phyloP scores from a whole-genome alignment of 164 flowering plant species.

The Magnolia kwangsiensis region DNA sequence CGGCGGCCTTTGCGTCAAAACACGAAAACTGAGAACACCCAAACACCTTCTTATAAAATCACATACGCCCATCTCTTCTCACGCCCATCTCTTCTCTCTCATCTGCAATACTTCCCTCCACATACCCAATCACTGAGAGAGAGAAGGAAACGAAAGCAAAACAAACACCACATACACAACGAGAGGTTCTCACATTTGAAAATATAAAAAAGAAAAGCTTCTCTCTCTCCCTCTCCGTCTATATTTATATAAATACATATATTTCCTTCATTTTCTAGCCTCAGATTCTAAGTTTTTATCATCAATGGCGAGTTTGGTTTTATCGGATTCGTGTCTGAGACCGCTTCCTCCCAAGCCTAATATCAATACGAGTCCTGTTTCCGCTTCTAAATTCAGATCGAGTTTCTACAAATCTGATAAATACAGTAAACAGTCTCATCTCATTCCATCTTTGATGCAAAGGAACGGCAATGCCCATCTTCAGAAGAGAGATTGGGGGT shows the following conservation, averaged over 20 bases:
- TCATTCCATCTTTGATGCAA: background rate
- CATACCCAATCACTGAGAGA: background rate
- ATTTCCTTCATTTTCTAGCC: background rate
- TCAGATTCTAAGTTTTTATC: background rate
- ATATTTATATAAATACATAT: background rate
- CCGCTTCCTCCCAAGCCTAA: constrained; percentile 23
- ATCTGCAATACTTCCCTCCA: background rate
- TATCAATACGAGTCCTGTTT: background rate
- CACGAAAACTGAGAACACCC: too few species aligned
- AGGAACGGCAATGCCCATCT: constrained; percentile 19
- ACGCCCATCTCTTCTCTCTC: background rate
- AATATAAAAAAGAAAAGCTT: background rate
- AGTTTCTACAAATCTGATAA: background rate
- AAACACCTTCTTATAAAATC: too few species aligned
- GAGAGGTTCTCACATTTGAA: background rate
- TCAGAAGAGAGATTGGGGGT: constrained; percentile 20
- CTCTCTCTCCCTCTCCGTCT: background rate
- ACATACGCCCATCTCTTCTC: too few species aligned
- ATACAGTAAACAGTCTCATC: constrained; percentile 41
- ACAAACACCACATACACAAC: constrained; percentile 3
- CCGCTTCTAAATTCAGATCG: constrained; percentile 1
- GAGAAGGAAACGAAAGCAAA: background rate
- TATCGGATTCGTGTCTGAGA: constrained; percentile 39
- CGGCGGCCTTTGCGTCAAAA: too few species aligned
- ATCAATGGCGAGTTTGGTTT: constrained; percentile 7